Conservation (phyloP, 139 green algal genomes). For the Picochlorum sp. region DNA sequence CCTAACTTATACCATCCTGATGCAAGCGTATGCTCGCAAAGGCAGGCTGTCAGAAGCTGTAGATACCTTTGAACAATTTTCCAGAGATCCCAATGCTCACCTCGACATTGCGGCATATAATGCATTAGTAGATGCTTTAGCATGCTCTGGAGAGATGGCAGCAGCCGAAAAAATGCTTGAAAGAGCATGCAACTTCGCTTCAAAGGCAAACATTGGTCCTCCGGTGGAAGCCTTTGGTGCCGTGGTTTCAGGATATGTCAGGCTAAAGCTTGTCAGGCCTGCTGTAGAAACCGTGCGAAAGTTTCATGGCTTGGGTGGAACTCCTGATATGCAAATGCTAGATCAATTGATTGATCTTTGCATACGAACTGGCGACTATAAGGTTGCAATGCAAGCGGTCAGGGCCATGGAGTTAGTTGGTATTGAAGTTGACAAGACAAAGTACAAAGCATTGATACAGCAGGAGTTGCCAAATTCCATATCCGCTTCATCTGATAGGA, state of each 20-base stretch:
- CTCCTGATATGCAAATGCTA: constrained; percentile 42
- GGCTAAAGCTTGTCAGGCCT: constrained; percentile 7
- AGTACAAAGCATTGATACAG: constrained; percentile 23
- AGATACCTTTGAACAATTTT: constrained; percentile 31
- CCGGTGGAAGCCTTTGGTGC: constrained; percentile 28
- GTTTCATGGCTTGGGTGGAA: constrained; percentile 39
- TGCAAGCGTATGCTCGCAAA: constrained; percentile 10
- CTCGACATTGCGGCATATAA: constrained; percentile 35
- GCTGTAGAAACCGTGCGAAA: constrained; percentile 25
- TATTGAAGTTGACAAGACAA: constrained; percentile 19
- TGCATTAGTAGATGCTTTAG: constrained; percentile 37
- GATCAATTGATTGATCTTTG: constrained; percentile 33
- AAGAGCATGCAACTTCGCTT: constrained; percentile 4
- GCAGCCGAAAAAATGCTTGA: constrained; percentile 33
- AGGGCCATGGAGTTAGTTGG: constrained; percentile 47
- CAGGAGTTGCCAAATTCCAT: too few relatives aligned
- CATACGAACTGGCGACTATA: constrained; percentile 23
- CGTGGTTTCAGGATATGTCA: constrained; percentile 33
- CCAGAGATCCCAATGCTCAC: constrained; percentile 9
- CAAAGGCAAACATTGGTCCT: constrained; percentile 9
- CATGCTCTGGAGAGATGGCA: constrained; percentile 25
- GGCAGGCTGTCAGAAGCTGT: constrained; percentile 10
- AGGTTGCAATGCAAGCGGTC: constrained; percentile 47
- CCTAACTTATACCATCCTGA: constrained; percentile 23
- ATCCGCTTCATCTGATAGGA: too few relatives aligned